These are phyloP conservation scores for Dryas octopetala DNA, from an alignment of 306 rosid genomes.

Conservation along the genomic window DNA sequence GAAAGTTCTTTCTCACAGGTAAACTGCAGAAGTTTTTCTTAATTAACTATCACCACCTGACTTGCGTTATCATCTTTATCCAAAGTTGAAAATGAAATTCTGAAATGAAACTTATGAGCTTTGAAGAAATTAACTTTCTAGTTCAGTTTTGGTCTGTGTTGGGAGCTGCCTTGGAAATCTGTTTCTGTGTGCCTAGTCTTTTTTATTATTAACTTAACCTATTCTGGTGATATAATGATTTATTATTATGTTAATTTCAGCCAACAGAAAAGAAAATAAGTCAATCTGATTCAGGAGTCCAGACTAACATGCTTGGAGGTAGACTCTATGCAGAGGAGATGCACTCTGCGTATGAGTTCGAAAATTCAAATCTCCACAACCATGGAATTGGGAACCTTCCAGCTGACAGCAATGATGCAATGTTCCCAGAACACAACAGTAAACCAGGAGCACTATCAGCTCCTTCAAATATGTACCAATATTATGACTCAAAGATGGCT, in stretches of 20 bases:
- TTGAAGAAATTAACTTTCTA: background rate
- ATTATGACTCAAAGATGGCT: constrained; percentile 73
- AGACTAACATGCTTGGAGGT: constrained; percentile 40
- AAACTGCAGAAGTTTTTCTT: constrained; percentile 16
- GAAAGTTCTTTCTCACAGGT: constrained; percentile 62
- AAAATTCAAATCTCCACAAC: constrained; percentile 47
- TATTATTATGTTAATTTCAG: constrained; percentile 40
- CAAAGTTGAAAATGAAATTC: background rate
- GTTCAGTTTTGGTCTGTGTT: background rate
- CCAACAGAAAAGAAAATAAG: constrained; percentile 44
- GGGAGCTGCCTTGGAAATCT: background rate
- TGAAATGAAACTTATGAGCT: background rate
- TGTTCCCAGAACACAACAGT: constrained; percentile 44
- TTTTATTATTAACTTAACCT: background rate
- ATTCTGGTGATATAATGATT: background rate
- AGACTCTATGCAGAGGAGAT: constrained; percentile 51
- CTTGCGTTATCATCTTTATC: constrained; percentile 1
- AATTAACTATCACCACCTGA: background rate
- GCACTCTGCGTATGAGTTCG: constrained; percentile 39
- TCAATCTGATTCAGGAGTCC: constrained; percentile 45
- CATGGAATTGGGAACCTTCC: constrained; percentile 44
- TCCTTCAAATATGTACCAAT: constrained; percentile 60
- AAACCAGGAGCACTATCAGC: constrained; percentile 52
- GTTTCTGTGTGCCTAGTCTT: background rate
- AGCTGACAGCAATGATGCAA: constrained; percentile 42